Base-by-base conservation (phyloP, 1,284 basidiomycete genomes). In the Apiotrichum gamsii region DNA sequence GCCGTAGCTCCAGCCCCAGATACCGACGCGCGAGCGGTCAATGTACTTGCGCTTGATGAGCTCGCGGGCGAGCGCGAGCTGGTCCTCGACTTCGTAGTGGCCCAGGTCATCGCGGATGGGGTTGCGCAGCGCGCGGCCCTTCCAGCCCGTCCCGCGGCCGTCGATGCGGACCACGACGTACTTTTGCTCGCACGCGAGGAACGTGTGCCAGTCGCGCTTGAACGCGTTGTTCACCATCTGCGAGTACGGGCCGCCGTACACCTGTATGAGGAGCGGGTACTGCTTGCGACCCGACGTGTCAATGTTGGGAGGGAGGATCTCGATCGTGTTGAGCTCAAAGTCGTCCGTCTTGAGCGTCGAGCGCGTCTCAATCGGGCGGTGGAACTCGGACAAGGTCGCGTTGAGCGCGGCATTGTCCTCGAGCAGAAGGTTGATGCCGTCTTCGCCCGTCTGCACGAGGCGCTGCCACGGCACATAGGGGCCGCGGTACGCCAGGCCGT, bases 1-100 rank as follows among this genome's bases (percentile, higher is more conserved):
- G 11, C 91, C 91, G 61, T 91, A 94, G 13, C 86, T 89, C 90
- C 90, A 95, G 38, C 90, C 90, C 89, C 90, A 94, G 30, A 97
- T 83, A 0, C 93, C 94, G 35, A 96, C 87, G 36, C 89, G 77
- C 61, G 79, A 81, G 33, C 81, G 50, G 52, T 73, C 72, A n/a
- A 76, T 64, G 52, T 74, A 77, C n/a, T 51, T 50, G 49, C 63
- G 58, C 56, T 69, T 67, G 15, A 65, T 65, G 62, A 71, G 69
- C 41, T 72, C 68, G 28, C 64, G 55, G 0, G 90, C 91, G 21
- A 85, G 87, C 45, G 83, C 84, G 47, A 94, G 78, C 69, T 95
- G 90, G 74, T 98, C 94, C 39, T 75, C 72, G 8, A 85, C 85
- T 73, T 97, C 94, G 70, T 80, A 84, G 61, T 82, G 82, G 0